These are phyloP conservation scores for Yamadazyma mexicana DNA, from an alignment of 1,139 yeast species.

Conservation along the genomic window DNA sequence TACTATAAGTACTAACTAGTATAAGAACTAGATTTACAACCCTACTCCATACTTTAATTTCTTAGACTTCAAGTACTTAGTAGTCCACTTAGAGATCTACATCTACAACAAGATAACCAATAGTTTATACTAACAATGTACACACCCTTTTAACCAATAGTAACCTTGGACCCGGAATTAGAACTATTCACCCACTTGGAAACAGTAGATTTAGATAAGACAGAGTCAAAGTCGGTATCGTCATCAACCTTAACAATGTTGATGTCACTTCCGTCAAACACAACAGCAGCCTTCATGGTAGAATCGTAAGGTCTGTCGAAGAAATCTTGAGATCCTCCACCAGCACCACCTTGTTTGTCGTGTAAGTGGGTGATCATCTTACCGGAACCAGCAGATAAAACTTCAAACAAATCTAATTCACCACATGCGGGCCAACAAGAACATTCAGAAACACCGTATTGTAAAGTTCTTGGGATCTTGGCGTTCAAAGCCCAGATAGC, in stretches of 20 bases:
- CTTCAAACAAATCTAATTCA: constrained; percentile 79
- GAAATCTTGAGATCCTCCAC: constrained; percentile 87
- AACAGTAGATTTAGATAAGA: constrained; percentile 56
- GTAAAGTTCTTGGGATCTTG: constrained; percentile 76
- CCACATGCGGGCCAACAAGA: constrained; percentile 81
- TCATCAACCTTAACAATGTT: constrained; percentile 59
- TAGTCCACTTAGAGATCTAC: no score
- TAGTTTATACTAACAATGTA: background rate
- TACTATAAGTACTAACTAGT: no score
- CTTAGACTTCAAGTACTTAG: no score
- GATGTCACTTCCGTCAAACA: constrained; percentile 60
- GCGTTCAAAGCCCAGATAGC: constrained; percentile 80
- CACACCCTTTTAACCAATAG: constrained; percentile 19
- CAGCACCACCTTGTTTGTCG: constrained; percentile 73
- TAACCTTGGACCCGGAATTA: constrained; percentile 44
- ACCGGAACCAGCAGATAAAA: constrained; percentile 67
- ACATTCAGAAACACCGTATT: constrained; percentile 62
- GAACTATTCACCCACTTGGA: constrained; percentile 50
- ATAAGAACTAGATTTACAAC: no score
- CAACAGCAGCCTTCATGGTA: constrained; percentile 86
- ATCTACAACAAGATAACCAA: no score
- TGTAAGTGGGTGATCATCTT: constrained; percentile 83
- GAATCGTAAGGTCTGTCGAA: constrained; percentile 78
- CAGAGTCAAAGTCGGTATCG: constrained; percentile 52
- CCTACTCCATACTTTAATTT: no score